These are phyloP conservation scores for Mangifera indica DNA, from an alignment of 345 rosid genomes.

Conservation along the genomic window DNA sequence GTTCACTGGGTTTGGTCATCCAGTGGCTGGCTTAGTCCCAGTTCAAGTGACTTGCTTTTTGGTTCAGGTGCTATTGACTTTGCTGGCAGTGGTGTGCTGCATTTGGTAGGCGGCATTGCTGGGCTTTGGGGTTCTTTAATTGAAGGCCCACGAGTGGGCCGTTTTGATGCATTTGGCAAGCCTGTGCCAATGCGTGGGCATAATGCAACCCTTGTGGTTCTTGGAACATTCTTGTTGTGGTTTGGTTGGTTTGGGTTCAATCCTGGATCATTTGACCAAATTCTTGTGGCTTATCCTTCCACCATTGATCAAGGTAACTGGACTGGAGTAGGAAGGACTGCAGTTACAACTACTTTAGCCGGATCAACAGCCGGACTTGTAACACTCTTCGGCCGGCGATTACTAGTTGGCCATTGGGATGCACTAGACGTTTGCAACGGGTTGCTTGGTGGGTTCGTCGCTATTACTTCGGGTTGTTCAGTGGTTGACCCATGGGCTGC, in stretches of 20 bases:
- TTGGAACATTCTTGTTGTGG: slow-evolving; percentile 57
- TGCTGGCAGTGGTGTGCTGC: slow-evolving; percentile 62
- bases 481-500: slow-evolving; percentile 79
- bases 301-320: slow-evolving; percentile 54
- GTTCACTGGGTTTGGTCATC: slow-evolving; percentile 71
- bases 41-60: slow-evolving; percentile 34
- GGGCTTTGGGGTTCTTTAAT: slow-evolving; percentile 58
- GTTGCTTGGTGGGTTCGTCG: slow-evolving; percentile 53
- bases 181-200: slow-evolving; percentile 56
- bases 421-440: slow-evolving; percentile 63
- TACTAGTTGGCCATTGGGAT: slow-evolving; percentile 62
- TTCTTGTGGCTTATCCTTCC: slow-evolving; percentile 49
- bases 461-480: slow-evolving; percentile 62
- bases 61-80: slow-evolving; percentile 69
- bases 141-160: slow-evolving; percentile 57
- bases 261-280: slow-evolving; percentile 52
- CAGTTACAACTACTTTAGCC: slow-evolving; percentile 52
- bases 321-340: slow-evolving; percentile 51
- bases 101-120: slow-evolving; percentile 53
- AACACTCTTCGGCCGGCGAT: slow-evolving; percentile 48
- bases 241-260: slow-evolving; percentile 72
- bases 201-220: slow-evolving; percentile 59
- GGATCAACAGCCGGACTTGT: slow-evolving; percentile 51
- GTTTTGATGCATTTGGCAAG: slow-evolving; percentile 57
- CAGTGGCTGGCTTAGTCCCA: slow-evolving; percentile 56